These are phyloP conservation scores for Penicillium turbatum DNA, from an alignment of 495 filamentous ascomycete genomes.

Conservation along the genomic window DNA sequence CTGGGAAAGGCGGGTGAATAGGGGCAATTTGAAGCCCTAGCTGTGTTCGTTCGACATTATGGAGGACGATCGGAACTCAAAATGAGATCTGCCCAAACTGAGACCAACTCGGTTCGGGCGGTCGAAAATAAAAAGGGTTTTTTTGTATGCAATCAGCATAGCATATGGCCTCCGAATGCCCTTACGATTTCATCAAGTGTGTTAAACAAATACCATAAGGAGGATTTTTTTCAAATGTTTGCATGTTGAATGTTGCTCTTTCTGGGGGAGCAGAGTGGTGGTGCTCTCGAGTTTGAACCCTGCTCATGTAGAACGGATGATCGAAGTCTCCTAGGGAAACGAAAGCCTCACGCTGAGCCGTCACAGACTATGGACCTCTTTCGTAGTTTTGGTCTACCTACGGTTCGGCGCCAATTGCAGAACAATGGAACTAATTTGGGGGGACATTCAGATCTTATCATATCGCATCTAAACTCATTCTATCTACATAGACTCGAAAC, in stretches of 20 bases:
- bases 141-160: constrained; percentile 43
- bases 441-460: background rate
- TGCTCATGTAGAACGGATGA: constrained; percentile 3
- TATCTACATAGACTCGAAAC: constrained; percentile 2
- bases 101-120: constrained; percentile 17
- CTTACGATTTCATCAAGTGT: constrained; percentile 42
- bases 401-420: background rate
- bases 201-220: constrained; percentile 43
- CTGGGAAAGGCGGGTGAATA: constrained; percentile 32
- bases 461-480: background rate
- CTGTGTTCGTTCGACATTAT: constrained; percentile 29
- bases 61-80: constrained; percentile 32
- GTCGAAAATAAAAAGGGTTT: constrained; percentile 41
- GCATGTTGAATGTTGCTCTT: background rate
- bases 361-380: background rate
- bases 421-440: background rate
- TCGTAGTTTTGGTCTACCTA: background rate
- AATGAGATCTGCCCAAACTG: constrained; percentile 26
- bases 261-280: background rate
- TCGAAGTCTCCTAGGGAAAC: background rate
- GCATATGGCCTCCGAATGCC: constrained; percentile 40
- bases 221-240: constrained; percentile 27
- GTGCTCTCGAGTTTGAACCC: background rate
- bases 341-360: background rate
- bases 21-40: constrained; percentile 32